These are phyloP conservation scores for Fusarium nanum DNA, from an alignment of 2,329 filamentous ascomycete species.

Conservation along the genomic window DNA sequence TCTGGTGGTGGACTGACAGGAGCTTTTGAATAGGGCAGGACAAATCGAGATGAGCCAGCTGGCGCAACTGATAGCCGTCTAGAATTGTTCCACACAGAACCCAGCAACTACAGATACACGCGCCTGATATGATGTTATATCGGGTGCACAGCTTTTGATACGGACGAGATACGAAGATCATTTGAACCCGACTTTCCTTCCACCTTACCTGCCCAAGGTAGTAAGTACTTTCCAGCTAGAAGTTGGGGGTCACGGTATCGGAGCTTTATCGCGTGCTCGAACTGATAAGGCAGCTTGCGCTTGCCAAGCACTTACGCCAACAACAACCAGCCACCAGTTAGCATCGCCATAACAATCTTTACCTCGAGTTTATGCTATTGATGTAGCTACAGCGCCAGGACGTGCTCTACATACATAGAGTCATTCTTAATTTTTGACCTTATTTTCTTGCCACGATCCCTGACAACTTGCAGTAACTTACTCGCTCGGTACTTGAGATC, in stretches of 20 bases:
- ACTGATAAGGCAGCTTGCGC: conserved; percentile 32
- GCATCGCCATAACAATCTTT: conserved; percentile 18
- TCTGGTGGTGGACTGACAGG: conserved; percentile 24
- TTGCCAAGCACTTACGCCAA: neutral
- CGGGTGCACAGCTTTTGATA: conserved; percentile 11
- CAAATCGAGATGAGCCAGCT: conserved; percentile 43
- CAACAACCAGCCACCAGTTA: conserved; percentile 25
- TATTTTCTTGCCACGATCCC: neutral
- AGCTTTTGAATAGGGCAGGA: conserved; percentile 18
- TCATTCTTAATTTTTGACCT: neutral
- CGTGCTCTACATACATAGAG: neutral
- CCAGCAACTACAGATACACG: conserved; percentile 16
- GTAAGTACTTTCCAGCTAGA: conserved; percentile 13
- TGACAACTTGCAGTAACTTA: conserved; percentile 1
- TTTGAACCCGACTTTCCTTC: neutral
- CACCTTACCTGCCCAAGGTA: conserved; percentile 14
- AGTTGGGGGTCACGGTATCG: conserved; percentile 20
- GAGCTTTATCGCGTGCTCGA: conserved; percentile 30
- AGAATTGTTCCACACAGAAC: conserved; percentile 38
- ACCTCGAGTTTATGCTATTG: neutral
- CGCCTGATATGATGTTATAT: conserved; percentile 28
- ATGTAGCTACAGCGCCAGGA: neutral
- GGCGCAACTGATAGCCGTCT: conserved; percentile 33
- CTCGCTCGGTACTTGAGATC: conserved; percentile 14
- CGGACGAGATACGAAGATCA: conserved; percentile 20